Evolutionary conservation across 2,329 filamentous ascomycete species (phyloP), one percentile per base, ranked within the genome.

Genomic region (Ceratocystis huliohia): DNA sequence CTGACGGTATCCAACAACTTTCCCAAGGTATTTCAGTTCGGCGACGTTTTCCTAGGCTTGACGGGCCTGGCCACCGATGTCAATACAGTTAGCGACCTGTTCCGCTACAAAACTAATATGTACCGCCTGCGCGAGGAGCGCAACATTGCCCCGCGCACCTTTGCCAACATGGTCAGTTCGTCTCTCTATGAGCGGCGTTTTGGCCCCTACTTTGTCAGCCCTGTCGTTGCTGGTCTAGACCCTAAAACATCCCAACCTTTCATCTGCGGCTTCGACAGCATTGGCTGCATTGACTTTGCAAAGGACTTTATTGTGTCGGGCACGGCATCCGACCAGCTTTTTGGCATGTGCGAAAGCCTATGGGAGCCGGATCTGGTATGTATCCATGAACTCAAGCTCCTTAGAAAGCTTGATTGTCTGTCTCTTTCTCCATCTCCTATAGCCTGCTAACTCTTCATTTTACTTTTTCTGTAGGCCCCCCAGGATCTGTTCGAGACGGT

Each of bases 101-200:
- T 99, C 84, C 91, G 94, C 75, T 97, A 96, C 86, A 99, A 99
- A 84, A 91, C 96, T 77, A 99, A 99, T 84, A 95, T 99, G 89
- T 99, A 99, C 84, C 89, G 94, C 71, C 85, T 99, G 74, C 90
- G 94, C 74, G 94, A 99, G 82, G 94, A 99, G 83, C 91, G 94
- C 75, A 84, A 91, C 81, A 97, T 99, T 78, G 88, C 89, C 66
- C 94, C 94, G 59, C 84, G 89, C 76, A 99, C 94, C 68, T 91
- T 99, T 79, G 92, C 94, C 77, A 96, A 99, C 81, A 85, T 99
- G 71, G 92, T 99, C 73, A 89, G 86, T 73, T 90, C 85, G 71
- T 89, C 86, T 71, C 83, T 99, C 74, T 99, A 99, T 80, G 94
- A 99, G 85, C 85, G 84, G 74, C 86, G 94, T 72, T 99, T 99